Evolutionary conservation across 2,329 filamentous ascomycete species (phyloP).

Genomic region (Penicillium sp.): DNA sequence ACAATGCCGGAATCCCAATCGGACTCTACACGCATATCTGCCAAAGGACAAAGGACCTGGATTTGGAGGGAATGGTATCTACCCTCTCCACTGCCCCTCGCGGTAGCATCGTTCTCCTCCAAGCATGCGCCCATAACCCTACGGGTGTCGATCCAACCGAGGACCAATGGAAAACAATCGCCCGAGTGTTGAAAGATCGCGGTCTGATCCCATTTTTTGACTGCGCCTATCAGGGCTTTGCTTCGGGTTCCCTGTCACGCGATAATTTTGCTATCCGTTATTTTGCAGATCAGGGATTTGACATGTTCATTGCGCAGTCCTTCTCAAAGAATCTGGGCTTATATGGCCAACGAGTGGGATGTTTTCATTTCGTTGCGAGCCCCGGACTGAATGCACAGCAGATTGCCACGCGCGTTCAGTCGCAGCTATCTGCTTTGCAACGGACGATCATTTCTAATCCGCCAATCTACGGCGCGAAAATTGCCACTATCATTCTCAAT

Average conservation of each 20-base stretch:
- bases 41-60: slow-evolving; percentile 38
- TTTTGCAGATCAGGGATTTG: slow-evolving; percentile 42
- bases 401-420: not conserved
- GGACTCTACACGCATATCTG: slow-evolving; percentile 83
- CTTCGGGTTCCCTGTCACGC: not conserved
- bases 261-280: not conserved
- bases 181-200: slow-evolving; percentile 65
- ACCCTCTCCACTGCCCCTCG: slow-evolving; percentile 77
- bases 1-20: slow-evolving; percentile 63
- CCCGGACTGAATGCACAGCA: not conserved
- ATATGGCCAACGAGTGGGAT: slow-evolving; percentile 77
- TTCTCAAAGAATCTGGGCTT: slow-evolving; percentile 63
- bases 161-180: slow-evolving; percentile 82
- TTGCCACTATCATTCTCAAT: slow-evolving; percentile 77
- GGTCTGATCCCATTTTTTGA: slow-evolving; percentile 92
- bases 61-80: slow-evolving; percentile 55
- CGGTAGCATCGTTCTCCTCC: slow-evolving; percentile 74
- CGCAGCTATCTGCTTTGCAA: not conserved
- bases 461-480: slow-evolving; percentile 80
- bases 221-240: slow-evolving; percentile 59
- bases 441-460: slow-evolving; percentile 39
- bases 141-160: slow-evolving; percentile 84
- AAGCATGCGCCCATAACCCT: slow-evolving; percentile 90
- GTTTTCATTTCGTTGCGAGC: not conserved
- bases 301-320: slow-evolving; percentile 48